Evolutionary conservation across 345 rosid species (phyloP), one percentile per base, ranked within the genome.

Genomic region (Draba incana): DNA sequence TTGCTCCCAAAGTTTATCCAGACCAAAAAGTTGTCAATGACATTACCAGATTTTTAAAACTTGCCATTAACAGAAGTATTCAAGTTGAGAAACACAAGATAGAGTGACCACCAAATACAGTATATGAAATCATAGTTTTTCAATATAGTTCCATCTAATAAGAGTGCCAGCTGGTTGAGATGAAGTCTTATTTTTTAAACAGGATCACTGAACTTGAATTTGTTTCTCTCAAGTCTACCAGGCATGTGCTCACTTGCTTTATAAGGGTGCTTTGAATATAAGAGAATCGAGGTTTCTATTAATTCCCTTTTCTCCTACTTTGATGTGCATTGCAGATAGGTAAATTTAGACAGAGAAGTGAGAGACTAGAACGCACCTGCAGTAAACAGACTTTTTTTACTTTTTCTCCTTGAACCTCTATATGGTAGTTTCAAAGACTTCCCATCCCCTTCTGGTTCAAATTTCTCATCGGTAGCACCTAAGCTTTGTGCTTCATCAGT

Each of bases 401-500:
- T 83, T 84, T 85, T 80, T 75, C 80, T 83, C 79, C 83, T 81
- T 64, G 72, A 72, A 51, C 77, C 68, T 68, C 57, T 78, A 44
- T 54, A 61, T 41, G 78, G 66, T 66, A 60, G 35, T 60, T 77
- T 81, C 58, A 76, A 68, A 80, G 51, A 46, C 77, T 79, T 82
- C 61, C 72, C 75, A 57, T 75, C 84, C 65, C 45, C 52, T 54
- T 80, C 85, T 55, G 68, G 52, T 70, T 80, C 84, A 56, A 82
- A 61, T 62, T 79, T 79, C 55, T 82, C 92, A 72, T 76, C 77
- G 50, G n/a, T 46, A 66, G 59, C 65, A 43, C 76, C 69, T 71
- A 82, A 44, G 35, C 81, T 76, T 71, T 83, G 84, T 65, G 84
- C 93, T 84, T 87, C 96, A 46, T 89, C 88, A 55, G 96, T 89